phyloP scores from a whole-genome alignment of 257 asterid species.

The Echites panduratus region DNA sequence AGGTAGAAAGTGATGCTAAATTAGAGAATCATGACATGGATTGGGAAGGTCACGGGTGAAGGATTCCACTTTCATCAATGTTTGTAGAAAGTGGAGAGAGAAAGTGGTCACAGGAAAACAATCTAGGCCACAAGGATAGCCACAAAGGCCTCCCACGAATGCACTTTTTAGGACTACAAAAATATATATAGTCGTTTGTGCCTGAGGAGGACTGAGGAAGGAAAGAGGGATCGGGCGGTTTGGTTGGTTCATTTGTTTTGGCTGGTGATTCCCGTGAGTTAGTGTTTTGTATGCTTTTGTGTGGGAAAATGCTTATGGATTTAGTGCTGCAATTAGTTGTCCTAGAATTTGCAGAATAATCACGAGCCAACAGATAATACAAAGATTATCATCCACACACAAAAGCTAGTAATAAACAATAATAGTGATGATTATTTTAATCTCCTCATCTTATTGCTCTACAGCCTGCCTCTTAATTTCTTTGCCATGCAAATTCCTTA shows the following conservation, averaged over 20 bases:
- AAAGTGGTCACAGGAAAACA: slow-evolving; percentile 34
- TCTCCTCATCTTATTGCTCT: neutral
- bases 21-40: slow-evolving; percentile 22
- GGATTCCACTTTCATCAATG: slow-evolving; percentile 28
- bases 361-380: slow-evolving; percentile 8
- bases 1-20: slow-evolving; percentile 21
- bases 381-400: neutral
- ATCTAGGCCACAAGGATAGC: slow-evolving; percentile 28
- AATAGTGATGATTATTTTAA: neutral
- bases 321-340: neutral
- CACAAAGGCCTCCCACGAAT: slow-evolving; percentile 10
- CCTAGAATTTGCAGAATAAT: neutral
- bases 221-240: neutral
- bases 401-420: too few species aligned
- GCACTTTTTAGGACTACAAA: slow-evolving; percentile 24
- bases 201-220: neutral
- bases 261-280: slow-evolving; percentile 30
- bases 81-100: slow-evolving; percentile 11
- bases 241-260: neutral
- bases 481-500: neutral
- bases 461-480: neutral
- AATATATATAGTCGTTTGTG: slow-evolving; percentile 6
- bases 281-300: slow-evolving; percentile 11
- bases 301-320: neutral
- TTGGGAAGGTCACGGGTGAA: slow-evolving; percentile 44